Conservation (phyloP, 306 rosid species). For the Vigna radiata region DNA sequence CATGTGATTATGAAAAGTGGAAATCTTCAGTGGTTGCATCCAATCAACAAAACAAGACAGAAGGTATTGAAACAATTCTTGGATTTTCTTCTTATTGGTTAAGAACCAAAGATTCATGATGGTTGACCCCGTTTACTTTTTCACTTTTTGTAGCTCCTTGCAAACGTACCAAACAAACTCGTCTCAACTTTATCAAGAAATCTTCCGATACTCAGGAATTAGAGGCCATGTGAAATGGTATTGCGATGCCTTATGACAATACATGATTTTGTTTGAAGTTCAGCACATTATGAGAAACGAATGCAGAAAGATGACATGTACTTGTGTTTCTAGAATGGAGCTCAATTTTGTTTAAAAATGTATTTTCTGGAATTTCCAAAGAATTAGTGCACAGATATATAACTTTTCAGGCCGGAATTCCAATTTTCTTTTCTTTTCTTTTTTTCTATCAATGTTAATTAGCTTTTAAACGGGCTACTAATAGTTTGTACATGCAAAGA, state of each 20-base stretch:
- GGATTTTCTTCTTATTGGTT: constrained; percentile 8
- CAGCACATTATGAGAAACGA: constrained; percentile 4
- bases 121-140: constrained; percentile 1
- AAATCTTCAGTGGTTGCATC: constrained; percentile 72
- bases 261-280: constrained; percentile 24
- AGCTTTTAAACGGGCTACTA: neutral
- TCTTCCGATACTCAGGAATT: constrained; percentile 55
- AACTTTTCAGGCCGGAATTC: constrained; percentile 40
- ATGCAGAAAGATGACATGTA: constrained; percentile 1
- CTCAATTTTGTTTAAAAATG: constrained; percentile 30
- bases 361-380: constrained; percentile 30
- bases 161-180: constrained; percentile 65
- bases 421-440: neutral
- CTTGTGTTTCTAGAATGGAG: neutral
- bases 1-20: constrained; percentile 70
- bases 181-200: constrained; percentile 63
- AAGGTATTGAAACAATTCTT: constrained; percentile 54
- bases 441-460: constrained; percentile 19
- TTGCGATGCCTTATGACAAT: constrained; percentile 4
- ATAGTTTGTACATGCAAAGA: neutral
- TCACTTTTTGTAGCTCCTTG: constrained; percentile 50
- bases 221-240: constrained; percentile 53
- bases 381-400: constrained; percentile 31
- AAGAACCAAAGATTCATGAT: neutral
- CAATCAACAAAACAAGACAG: constrained; percentile 58